Conservation (phyloP, 768 basidiomycete genomes). For the Hemileccinum rubropunctum region DNA sequence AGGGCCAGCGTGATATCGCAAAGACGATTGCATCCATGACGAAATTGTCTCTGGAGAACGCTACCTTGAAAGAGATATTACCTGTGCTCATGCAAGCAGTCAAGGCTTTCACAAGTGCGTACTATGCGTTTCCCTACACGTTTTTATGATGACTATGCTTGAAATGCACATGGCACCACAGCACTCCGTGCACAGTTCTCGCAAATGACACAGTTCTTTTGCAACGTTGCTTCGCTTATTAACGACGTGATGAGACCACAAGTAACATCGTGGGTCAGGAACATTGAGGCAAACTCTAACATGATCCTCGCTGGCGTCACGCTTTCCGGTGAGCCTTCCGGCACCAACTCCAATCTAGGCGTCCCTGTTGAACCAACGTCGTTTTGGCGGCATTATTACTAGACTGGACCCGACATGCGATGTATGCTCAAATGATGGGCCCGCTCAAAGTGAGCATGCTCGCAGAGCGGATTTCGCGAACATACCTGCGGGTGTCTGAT, state of each 20-base stretch:
- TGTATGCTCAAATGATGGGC: slow-evolving; percentile 23
- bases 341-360: too few relatives aligned
- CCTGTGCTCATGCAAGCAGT: slow-evolving; percentile 18
- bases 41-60: slow-evolving; percentile 18
- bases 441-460: slow-evolving; percentile 26
- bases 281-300: slow-evolving; percentile 11
- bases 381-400: not conserved
- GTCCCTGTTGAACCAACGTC: not conserved
- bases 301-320: slow-evolving; percentile 19
- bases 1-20: slow-evolving; percentile 18
- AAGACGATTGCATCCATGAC: slow-evolving; percentile 20
- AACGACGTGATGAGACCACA: slow-evolving; percentile 21
- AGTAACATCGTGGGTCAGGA: slow-evolving; percentile 14
- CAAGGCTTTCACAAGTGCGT: slow-evolving; percentile 15
- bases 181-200: slow-evolving; percentile 19
- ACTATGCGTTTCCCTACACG: too few relatives aligned
- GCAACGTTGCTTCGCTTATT: slow-evolving; percentile 17
- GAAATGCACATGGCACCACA: not conserved
- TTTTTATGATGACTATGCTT: not conserved
- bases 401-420: slow-evolving; percentile 17
- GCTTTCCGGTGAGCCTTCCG: slow-evolving; percentile 5
- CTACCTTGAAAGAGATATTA: slow-evolving; percentile 16
- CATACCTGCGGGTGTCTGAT: slow-evolving; percentile 19
- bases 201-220: slow-evolving; percentile 17
- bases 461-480: slow-evolving; percentile 15